These are phyloP conservation scores for Choiromyces venosus DNA, from an alignment of 495 filamentous ascomycete genomes.

Conservation along the genomic window DNA sequence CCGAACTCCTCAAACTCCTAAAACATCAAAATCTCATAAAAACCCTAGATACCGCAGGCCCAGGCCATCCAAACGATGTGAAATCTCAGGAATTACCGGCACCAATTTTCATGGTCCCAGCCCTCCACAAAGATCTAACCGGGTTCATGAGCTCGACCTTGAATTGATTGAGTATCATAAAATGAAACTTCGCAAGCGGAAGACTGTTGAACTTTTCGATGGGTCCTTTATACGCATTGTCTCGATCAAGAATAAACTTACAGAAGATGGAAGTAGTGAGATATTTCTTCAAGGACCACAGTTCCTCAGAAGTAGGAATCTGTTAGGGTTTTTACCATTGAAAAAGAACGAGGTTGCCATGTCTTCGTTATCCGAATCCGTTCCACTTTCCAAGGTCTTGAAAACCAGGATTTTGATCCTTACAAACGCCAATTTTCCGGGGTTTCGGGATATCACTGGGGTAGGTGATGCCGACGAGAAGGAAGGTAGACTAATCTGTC, in stretches of 20 bases:
- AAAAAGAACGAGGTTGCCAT: constrained; percentile 41
- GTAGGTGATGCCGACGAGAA: constrained; percentile 18
- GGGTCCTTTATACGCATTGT: constrained; percentile 39
- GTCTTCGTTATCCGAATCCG: constrained; percentile 17
- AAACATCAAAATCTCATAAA: background rate
- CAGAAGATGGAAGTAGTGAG: constrained; percentile 10
- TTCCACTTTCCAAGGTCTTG: constrained; percentile 21
- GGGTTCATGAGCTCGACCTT: constrained; percentile 18
- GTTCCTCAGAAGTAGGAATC: constrained; percentile 30
- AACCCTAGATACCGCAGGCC: background rate
- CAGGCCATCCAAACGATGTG: background rate
- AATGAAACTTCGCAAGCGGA: constrained; percentile 24
- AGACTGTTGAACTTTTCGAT: constrained; percentile 34
- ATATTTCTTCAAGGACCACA: constrained; percentile 24
- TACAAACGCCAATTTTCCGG: constrained; percentile 39
- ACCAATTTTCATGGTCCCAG: background rate
- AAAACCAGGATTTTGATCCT: constrained; percentile 33
- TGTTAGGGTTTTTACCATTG: constrained; percentile 27
- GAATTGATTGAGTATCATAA: constrained; percentile 21
- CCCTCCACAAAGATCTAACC: background rate
- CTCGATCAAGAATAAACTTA: constrained; percentile 30
- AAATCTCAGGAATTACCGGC: background rate
- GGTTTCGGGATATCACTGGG: constrained; percentile 21
- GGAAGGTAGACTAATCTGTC: constrained; percentile 33
- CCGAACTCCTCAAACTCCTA: background rate